Percentiles rank a stretch among this genome's conserved stretches.
These are phyloP conservation scores for Inga laurina DNA, from an alignment of 306 rosid genomes.

Conservation along the genomic window DNA sequence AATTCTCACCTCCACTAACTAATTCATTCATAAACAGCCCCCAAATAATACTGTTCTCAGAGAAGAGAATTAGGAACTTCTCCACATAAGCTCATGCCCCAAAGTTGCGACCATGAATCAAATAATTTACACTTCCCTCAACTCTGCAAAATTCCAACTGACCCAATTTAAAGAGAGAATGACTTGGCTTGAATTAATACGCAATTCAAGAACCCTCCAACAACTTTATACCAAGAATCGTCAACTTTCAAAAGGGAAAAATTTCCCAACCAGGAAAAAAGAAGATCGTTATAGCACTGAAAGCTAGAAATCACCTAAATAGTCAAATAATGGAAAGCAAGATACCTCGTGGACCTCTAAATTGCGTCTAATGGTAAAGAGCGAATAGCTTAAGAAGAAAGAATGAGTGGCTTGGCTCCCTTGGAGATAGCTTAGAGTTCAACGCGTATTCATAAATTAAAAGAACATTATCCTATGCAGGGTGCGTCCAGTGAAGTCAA, in stretches of 20 bases:
- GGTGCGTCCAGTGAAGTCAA: constrained; percentile 54
- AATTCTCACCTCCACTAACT: constrained; percentile 30
- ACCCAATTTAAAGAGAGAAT: constrained; percentile 34
- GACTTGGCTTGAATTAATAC: constrained; percentile 38
- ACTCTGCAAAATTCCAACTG: constrained; percentile 32
- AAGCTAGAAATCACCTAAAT: not conserved
- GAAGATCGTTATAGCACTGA: constrained; percentile 5
- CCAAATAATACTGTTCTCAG: constrained; percentile 22
- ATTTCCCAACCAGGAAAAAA: constrained; percentile 1
- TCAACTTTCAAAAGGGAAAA: not conserved
- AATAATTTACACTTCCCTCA: not conserved
- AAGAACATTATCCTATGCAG: constrained; percentile 33
- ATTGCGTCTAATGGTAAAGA: constrained; percentile 22
- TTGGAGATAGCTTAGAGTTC: constrained; percentile 40
- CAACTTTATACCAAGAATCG: not conserved
- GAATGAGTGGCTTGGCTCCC: constrained; percentile 29
- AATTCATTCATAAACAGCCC: constrained; percentile 36
- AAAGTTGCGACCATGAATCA: not conserved
- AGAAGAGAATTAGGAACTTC: constrained; percentile 20
- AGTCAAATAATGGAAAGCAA: not conserved
- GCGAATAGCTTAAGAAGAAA: constrained; percentile 30
- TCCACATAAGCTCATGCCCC: constrained; percentile 27
- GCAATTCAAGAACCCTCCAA: constrained; percentile 30
- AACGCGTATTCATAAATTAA: constrained; percentile 62
- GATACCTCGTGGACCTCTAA: constrained; percentile 20